Percentiles rank a stretch among this genome's conserved stretches.
These are phyloP conservation scores for Globisporangium middletonii DNA, from an alignment of 352 stramenopile species.

Conservation along the genomic window DNA sequence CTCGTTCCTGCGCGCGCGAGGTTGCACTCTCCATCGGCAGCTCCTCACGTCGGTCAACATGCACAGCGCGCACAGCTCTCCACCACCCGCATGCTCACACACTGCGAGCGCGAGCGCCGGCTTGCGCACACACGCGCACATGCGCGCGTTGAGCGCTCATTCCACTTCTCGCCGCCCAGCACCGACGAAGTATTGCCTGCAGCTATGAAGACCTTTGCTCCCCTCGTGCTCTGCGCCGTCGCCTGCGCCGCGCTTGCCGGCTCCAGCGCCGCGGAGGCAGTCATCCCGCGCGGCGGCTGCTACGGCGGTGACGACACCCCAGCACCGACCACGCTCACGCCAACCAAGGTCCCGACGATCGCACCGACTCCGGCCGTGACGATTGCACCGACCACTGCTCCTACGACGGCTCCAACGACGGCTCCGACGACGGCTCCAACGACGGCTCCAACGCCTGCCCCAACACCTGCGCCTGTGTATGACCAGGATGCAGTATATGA, in stretches of 20 bases:
- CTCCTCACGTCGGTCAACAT: background rate
- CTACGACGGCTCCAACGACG: background rate
- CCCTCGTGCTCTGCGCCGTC: slow-evolving; percentile 9
- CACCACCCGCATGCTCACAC: background rate
- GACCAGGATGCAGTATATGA: slow-evolving; percentile 7
- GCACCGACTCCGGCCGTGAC: background rate
- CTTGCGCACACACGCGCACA: too few species aligned
- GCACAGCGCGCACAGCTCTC: background rate
- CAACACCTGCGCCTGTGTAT: background rate
- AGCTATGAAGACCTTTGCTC: slow-evolving; percentile 8
- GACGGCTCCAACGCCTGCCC: background rate
- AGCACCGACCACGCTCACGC: slow-evolving; percentile 3
- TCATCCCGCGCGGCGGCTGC: slow-evolving; percentile 9
- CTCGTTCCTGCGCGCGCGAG: slow-evolving; percentile 1
- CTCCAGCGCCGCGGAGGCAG: slow-evolving; percentile 2
- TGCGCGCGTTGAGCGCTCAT: background rate
- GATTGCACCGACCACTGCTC: background rate
- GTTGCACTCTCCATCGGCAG: background rate
- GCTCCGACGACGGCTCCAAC: slow-evolving; percentile 3
- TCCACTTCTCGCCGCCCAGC: slow-evolving; percentile 7
- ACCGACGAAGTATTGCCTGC: slow-evolving; percentile 12
- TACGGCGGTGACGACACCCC: slow-evolving; percentile 7
- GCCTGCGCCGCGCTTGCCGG: slow-evolving; percentile 4
- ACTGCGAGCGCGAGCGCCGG: too few species aligned
- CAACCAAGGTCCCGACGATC: slow-evolving; percentile 1